Evolutionary conservation across 1,284 basidiomycete genomes (phyloP), one percentile per base, ranked within the genome.

Genomic region (Dichomitus squalens): DNA sequence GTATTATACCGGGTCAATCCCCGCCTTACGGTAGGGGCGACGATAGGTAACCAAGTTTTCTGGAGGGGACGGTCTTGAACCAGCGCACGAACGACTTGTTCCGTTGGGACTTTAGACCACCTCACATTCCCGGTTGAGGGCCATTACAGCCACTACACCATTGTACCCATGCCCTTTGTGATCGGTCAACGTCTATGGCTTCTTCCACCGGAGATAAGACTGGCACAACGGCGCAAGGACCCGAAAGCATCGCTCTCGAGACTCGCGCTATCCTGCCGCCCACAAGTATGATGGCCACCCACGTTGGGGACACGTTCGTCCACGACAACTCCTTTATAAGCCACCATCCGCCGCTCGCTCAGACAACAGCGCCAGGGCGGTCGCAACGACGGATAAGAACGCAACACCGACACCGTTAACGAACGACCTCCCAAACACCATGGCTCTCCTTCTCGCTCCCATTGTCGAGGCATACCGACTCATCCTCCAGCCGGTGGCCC

Each of bases 61-160:
- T 84, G 87, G 88, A 91, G 90, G 88, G 87, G 86, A 84, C 84
- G 80, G 87, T 81, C 86, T 91, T 87, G 89, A 90, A 90, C 86
- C 85, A 88, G 88, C 88, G 90, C 90, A 84, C 88, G 80, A 72
- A 76, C 76, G 79, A 73, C 73, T 73, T 71, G 63, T 63, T 46
- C 82, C 88, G 84, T 82, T 90, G 86, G 75, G 63, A 74, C 61
- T 56, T 65, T 65, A 68, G 79, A 84, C 86, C 83, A 75, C 74
- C 82, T 83, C 84, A 77, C 87, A 91, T 90, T 87, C 89, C 88
- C 84, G 77, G 76, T 67, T 85, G 79, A 75, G 82, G 85, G 87
- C 88, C 89, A 67, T 73, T 84, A 91, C 88, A 91, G 81, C 89
- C 88, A 76, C 83, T 90, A 66, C 66, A 70, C 87, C 81, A 90